Evolutionary conservation across 1,284 basidiomycete genomes (phyloP).

Genomic region (Entoloma clypeatum): DNA sequence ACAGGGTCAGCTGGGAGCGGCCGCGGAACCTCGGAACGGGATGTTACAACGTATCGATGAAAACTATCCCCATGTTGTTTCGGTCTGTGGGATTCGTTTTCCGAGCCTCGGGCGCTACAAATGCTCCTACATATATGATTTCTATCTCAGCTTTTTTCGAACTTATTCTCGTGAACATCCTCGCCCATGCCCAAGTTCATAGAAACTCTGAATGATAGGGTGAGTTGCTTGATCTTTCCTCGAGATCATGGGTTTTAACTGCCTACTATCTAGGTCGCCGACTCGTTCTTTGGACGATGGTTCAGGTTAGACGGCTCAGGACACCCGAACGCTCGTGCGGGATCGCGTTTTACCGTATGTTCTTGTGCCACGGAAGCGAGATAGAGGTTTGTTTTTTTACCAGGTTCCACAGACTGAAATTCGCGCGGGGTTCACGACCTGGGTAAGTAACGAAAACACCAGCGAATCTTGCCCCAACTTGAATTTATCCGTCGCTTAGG

Average conservation of each 20-base stretch:
- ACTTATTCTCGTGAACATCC: conserved; percentile 3
- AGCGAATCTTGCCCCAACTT: background rate
- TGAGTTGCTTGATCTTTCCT: conserved; percentile 16
- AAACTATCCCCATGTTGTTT: too few species aligned
- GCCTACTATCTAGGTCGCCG: conserved; percentile 51
- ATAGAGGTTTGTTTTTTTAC: background rate
- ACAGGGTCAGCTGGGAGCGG: too few species aligned
- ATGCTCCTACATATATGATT: too few species aligned
- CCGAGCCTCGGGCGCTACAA: too few species aligned
- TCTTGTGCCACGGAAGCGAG: background rate
- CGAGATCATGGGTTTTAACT: background rate
- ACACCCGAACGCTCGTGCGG: conserved; percentile 67
- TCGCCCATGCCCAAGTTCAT: conserved; percentile 14
- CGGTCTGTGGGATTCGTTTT: too few species aligned
- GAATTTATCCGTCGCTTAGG: conserved; percentile 31
- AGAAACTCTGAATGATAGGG: conserved; percentile 21
- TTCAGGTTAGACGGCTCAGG: conserved; percentile 85
- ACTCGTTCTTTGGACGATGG: conserved; percentile 71
- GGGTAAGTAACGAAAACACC: conserved; percentile 44
- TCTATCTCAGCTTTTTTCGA: too few species aligned
- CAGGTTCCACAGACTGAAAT: conserved; percentile 63
- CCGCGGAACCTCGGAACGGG: too few species aligned
- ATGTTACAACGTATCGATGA: too few species aligned
- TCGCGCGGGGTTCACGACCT: conserved; percentile 79
- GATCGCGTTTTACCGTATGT: conserved; percentile 72